These are phyloP conservation scores for Penicillium sp. DNA, from an alignment of 2,329 filamentous ascomycete genomes.

Conservation along the genomic window DNA sequence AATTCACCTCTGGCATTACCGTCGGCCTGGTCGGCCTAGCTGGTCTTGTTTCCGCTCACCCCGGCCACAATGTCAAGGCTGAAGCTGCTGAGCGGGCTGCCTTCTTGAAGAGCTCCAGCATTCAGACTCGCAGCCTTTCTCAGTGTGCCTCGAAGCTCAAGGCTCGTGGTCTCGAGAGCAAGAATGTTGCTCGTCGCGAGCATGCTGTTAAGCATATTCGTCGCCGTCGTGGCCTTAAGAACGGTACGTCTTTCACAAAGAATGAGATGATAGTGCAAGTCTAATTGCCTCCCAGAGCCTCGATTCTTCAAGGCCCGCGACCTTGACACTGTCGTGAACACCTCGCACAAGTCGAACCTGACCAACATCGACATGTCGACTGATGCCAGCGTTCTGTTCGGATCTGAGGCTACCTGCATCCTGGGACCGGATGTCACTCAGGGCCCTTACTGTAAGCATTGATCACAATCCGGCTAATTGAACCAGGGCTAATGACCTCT, in stretches of 20 bases:
- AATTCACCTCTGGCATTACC: slow-evolving; percentile 20
- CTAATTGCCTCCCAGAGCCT: slow-evolving; percentile 8
- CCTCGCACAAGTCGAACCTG: slow-evolving; percentile 41
- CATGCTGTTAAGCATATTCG: slow-evolving; percentile 45
- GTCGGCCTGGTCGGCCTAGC: slow-evolving; percentile 26
- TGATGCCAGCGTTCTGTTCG: slow-evolving; percentile 29
- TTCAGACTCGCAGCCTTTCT: slow-evolving; percentile 42
- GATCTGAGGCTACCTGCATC: slow-evolving; percentile 44
- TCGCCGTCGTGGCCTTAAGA: slow-evolving; percentile 37
- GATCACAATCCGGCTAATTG: not conserved
- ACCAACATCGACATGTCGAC: slow-evolving; percentile 21
- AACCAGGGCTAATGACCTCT: not conserved
- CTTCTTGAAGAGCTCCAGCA: slow-evolving; percentile 43
- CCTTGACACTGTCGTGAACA: slow-evolving; percentile 35
- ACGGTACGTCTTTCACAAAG: slow-evolving; percentile 15
- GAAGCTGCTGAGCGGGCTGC: slow-evolving; percentile 53
- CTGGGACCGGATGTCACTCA: slow-evolving; percentile 56
- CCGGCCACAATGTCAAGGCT: slow-evolving; percentile 50
- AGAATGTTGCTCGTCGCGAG: slow-evolving; percentile 49
- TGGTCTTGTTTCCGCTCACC: slow-evolving; percentile 42
- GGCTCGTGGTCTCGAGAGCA: slow-evolving; percentile 47
- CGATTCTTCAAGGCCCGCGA: slow-evolving; percentile 34
- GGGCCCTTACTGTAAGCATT: slow-evolving; percentile 51
- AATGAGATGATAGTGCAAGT: not conserved
- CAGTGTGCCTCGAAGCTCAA: slow-evolving; percentile 52